Conservation (phyloP, 768 basidiomycete species). For the Suillus hirtellus region DNA sequence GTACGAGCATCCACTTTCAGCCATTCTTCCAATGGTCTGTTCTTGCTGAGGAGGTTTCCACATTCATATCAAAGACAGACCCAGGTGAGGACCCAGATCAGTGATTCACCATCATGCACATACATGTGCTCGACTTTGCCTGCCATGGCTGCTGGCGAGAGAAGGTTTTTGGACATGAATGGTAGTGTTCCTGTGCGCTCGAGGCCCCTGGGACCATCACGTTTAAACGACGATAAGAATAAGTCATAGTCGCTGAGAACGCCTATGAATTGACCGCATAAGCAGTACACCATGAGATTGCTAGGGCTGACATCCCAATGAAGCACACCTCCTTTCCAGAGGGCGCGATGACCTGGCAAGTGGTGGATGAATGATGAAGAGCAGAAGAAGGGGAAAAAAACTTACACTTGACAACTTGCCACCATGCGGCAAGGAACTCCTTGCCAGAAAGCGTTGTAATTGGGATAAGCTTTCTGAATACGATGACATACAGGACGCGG, state of each 20-base stretch:
- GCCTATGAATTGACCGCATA: too few relatives aligned
- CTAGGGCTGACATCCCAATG: too few relatives aligned
- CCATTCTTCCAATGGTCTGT: neutral
- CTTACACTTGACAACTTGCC: slow-evolving; percentile 6
- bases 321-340: neutral
- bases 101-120: slow-evolving; percentile 3
- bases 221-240: too few relatives aligned
- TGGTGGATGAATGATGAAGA: neutral
- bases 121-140: slow-evolving; percentile 3
- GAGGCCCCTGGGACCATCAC: too few relatives aligned
- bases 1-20: neutral
- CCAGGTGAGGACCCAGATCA: slow-evolving; percentile 8
- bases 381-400: neutral
- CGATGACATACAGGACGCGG: slow-evolving; percentile 11
- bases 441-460: too few relatives aligned
- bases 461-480: neutral
- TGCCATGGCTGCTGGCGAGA: neutral
- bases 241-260: too few relatives aligned
- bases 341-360: slow-evolving; percentile 11
- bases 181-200: too few relatives aligned
- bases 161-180: too few relatives aligned
- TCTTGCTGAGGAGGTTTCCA: neutral
- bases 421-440: slow-evolving; percentile 8
- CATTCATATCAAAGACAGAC: neutral
- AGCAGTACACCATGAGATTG: too few relatives aligned